Evolutionary conservation across 371 early-diverging fungal genomes (phyloP), one percentile per base, ranked within the genome.

Genomic region (Mucor irregularis): DNA sequence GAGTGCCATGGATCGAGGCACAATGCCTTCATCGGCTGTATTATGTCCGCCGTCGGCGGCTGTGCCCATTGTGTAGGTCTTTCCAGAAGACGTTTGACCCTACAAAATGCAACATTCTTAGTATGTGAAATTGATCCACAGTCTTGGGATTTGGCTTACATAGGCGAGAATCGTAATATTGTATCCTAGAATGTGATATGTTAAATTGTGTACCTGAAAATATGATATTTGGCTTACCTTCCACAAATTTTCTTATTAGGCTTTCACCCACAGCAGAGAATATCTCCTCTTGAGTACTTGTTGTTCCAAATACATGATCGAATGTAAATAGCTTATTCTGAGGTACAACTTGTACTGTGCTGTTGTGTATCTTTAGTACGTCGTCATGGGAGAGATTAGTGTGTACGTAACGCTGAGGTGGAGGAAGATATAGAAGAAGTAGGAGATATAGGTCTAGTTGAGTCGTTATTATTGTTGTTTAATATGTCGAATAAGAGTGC

Each of bases 1-100:
- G 19, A 78, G 64, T 34, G 73, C 61, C 72, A 95, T 84, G 10
- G 96, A 89, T 22, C 95, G 79, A 28, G 96, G 94, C 34, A 96
- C 88, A 48, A 96, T 89, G 43, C 96, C 96, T 61, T 79, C 73
- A 46, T 84, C 76, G 21, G 80, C 85, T 22, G 57, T 19, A 13
- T 62, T 52, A 11, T 75, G 58, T 48, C 77, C 69, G 43, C 88
- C 82, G 45, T 89, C 83, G 2, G 81, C 71, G 11, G 78, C 86
- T 29, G 93, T 92, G 42, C 94, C 93, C 97, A 99, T 99, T 8
- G 98, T 99, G 64, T 92, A 93, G 4, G 99, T 98, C 79, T 99
- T 99, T 48, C 97, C 97, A 11, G 91, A 89, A 10, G 93, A 92
- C 13, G 93, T 92, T 78, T 96, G 92, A 13, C 90, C 71, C 71